Percentiles rank a stretch among this genome's conserved stretches.
Conservation (phyloP, 805 yeast species). For the Candida methanosorbosa region DNA sequence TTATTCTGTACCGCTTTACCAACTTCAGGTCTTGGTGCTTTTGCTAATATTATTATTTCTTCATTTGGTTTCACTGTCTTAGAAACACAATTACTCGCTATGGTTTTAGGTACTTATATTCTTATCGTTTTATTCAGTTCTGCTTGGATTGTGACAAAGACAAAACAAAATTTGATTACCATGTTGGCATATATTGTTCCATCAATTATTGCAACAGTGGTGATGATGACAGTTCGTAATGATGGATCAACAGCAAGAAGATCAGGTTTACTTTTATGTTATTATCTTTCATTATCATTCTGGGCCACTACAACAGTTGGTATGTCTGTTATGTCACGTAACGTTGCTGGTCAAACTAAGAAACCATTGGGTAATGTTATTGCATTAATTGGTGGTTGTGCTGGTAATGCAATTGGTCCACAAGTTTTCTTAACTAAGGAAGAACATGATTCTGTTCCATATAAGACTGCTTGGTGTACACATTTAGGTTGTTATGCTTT, state of each 20-base stretch:
- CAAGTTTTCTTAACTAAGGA: constrained; percentile 18
- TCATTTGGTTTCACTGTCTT: constrained; percentile 22
- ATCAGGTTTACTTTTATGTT: constrained; percentile 21
- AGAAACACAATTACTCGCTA: constrained; percentile 23
- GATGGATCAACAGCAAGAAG: constrained; percentile 10
- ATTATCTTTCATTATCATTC: constrained; percentile 19
- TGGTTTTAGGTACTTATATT: constrained; percentile 25
- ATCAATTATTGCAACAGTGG: constrained; percentile 23
- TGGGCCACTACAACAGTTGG: constrained; percentile 16
- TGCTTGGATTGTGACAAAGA: constrained; percentile 12
- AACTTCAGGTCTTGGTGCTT: constrained; percentile 24
- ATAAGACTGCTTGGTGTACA: constrained; percentile 10
- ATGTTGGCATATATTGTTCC: constrained; percentile 20
- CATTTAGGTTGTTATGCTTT: constrained; percentile 3
- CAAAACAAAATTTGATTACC: constrained; percentile 11
- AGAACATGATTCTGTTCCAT: constrained; percentile 12
- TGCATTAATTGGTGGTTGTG: constrained; percentile 15
- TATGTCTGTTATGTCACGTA: constrained; percentile 6
- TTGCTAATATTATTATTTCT: constrained; percentile 19
- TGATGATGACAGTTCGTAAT: constrained; percentile 15
- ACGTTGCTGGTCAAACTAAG: constrained; percentile 24
- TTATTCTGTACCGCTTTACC: constrained; percentile 16
- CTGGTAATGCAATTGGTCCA: constrained; percentile 17
- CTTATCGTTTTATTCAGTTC: constrained; percentile 13
- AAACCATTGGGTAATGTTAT: constrained; percentile 13